These are phyloP conservation scores for Trichothecium roseum DNA, from an alignment of 2,329 filamentous ascomycete species.

Conservation along the genomic window DNA sequence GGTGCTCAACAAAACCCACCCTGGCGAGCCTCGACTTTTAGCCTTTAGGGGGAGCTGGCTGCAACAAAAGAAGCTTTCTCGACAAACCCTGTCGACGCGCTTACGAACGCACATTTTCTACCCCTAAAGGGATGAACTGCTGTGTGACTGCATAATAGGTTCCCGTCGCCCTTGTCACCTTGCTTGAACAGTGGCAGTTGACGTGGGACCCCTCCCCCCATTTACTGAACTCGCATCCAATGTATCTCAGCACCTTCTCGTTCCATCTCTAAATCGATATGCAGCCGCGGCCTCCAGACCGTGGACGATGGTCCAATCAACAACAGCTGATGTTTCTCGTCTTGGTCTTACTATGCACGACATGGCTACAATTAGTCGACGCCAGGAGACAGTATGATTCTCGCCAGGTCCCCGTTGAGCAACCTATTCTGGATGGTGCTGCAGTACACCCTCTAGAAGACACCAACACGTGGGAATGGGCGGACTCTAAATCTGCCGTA, in stretches of 20 bases:
- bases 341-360: slow-evolving; percentile 47
- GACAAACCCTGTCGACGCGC: too few species aligned
- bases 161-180: too few species aligned
- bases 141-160: too few species aligned
- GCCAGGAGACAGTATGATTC: slow-evolving; percentile 50
- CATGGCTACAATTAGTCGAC: slow-evolving; percentile 44
- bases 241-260: too few species aligned
- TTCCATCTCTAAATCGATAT: slow-evolving; percentile 24
- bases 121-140: too few species aligned
- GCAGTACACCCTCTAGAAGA: slow-evolving; percentile 9
- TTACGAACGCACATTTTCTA: too few species aligned
- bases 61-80: too few species aligned
- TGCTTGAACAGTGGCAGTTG: too few species aligned
- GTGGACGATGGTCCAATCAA: slow-evolving; percentile 36
- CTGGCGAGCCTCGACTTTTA: too few species aligned
- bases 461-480: background rate
- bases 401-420: slow-evolving; percentile 15
- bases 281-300: slow-evolving; percentile 55
- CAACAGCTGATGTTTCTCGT: slow-evolving; percentile 38
- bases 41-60: too few species aligned
- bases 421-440: slow-evolving; percentile 15
- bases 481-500: background rate
- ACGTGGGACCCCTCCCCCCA: slow-evolving; percentile 2
- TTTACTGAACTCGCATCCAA: slow-evolving; percentile 4
- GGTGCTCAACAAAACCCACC: too few species aligned